These are phyloP conservation scores for Phytopythium cucurbitacearum DNA, from an alignment of 352 stramenopile genomes.

Conservation along the genomic window DNA sequence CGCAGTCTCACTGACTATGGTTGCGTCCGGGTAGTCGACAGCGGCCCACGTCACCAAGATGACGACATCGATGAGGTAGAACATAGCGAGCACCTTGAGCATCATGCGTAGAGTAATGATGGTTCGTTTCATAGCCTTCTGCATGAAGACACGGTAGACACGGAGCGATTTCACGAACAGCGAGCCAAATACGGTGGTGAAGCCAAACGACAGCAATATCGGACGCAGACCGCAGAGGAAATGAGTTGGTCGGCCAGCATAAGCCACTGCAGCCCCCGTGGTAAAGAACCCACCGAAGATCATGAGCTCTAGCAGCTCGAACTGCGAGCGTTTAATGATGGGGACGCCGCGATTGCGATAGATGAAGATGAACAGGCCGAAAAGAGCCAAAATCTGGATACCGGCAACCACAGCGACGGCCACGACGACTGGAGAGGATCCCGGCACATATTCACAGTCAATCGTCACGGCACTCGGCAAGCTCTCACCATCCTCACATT, in stretches of 20 bases:
- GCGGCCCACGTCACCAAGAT: constrained; percentile 35
- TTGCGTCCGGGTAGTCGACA: constrained; percentile 27
- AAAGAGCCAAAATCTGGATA: constrained; percentile 13
- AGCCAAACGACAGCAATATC: constrained; percentile 27
- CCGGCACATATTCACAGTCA: constrained; percentile 37
- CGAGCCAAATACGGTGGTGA: constrained; percentile 41
- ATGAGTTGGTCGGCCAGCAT: constrained; percentile 21
- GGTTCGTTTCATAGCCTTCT: constrained; percentile 33
- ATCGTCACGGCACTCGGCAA: constrained; percentile 19
- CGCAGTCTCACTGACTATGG: constrained; percentile 11
- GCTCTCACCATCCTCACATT: constrained; percentile 19
- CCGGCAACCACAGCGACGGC: constrained; percentile 7
- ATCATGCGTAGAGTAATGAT: constrained; percentile 28
- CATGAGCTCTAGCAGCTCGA: constrained; percentile 37
- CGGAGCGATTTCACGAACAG: constrained; percentile 46
- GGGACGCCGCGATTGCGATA: constrained; percentile 23
- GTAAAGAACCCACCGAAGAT: constrained; percentile 33
- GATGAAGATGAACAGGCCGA: constrained; percentile 17
- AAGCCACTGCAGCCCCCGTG: constrained; percentile 19
- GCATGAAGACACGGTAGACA: constrained; percentile 55
- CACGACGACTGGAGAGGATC: constrained; percentile 14
- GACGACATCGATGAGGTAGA: constrained; percentile 27
- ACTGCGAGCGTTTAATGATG: constrained; percentile 47
- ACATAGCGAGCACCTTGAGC: constrained; percentile 32
- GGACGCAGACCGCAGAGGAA: constrained; percentile 28